Evolutionary conservation across 2,329 filamentous ascomycete genomes (phyloP).

Genomic region (Phialophora macrospora): DNA sequence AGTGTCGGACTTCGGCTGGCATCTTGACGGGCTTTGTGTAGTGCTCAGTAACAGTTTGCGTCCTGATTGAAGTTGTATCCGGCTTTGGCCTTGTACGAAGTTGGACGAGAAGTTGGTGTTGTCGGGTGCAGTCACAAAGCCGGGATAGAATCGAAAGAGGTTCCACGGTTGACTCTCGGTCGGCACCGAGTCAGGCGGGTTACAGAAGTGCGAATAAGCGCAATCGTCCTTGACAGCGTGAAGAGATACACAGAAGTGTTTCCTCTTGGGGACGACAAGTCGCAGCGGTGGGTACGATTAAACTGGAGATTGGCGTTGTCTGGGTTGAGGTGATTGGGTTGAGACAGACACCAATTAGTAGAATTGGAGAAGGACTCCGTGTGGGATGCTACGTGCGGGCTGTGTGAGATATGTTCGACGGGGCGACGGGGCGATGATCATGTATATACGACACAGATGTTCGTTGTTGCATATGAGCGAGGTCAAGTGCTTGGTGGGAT

Average conservation of each 20-base stretch:
- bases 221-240: constrained; percentile 1
- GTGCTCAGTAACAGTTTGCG: background rate
- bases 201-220: constrained; percentile 8
- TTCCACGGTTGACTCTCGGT: constrained; percentile 6
- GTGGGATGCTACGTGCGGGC: background rate
- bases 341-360: constrained; percentile 1
- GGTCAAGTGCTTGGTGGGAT: constrained; percentile 3
- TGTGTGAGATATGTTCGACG: background rate
- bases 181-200: constrained; percentile 12
- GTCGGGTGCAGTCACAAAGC: background rate
- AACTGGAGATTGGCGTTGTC: constrained; percentile 10
- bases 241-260: constrained; percentile 13
- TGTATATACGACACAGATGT: background rate
- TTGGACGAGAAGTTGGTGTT: background rate
- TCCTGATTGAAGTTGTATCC: background rate
- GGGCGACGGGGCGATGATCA: constrained; percentile 7
- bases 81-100: background rate
- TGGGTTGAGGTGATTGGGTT: background rate
- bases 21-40: constrained; percentile 26
- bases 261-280: constrained; percentile 5
- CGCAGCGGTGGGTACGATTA: constrained; percentile 11
- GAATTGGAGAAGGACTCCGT: constrained; percentile 13
- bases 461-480: constrained; percentile 3
- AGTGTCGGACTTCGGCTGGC: constrained; percentile 36
- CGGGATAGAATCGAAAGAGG: background rate